Conservation (phyloP, 1,139 yeast species). For the Sugiyamaella xylanicola region DNA sequence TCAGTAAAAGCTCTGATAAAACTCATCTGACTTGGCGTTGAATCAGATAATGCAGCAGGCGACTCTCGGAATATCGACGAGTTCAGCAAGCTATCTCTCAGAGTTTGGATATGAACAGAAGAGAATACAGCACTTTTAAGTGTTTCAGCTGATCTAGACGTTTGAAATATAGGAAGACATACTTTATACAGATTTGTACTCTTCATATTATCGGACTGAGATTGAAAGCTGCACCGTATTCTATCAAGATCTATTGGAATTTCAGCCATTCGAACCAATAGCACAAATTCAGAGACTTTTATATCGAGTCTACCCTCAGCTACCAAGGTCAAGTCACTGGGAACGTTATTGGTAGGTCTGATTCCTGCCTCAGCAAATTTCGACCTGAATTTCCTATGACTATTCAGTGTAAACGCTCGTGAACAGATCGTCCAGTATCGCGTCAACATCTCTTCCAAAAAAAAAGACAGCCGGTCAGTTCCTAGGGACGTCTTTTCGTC, state of each 20-base stretch:
- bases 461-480: background rate
- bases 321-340: background rate
- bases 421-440: slow-evolving; percentile 5
- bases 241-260: background rate
- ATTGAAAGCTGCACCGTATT: background rate
- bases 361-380: slow-evolving; percentile 5
- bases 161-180: background rate
- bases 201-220: background rate
- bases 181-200: slow-evolving; percentile 4
- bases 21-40: background rate
- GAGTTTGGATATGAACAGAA: background rate
- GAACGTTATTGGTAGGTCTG: background rate
- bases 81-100: background rate
- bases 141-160: background rate
- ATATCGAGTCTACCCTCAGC: slow-evolving; percentile 4
- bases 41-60: background rate
- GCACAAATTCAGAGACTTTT: slow-evolving; percentile 7
- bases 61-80: background rate
- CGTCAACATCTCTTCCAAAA: background rate
- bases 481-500: background rate
- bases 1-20: slow-evolving; percentile 3
- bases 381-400: slow-evolving; percentile 7
- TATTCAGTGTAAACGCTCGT: background rate
- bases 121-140: background rate
- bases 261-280: background rate